These are phyloP conservation scores for Cordyceps tenuipes DNA, from an alignment of 2,329 filamentous ascomycete species.

Conservation along the genomic window DNA sequence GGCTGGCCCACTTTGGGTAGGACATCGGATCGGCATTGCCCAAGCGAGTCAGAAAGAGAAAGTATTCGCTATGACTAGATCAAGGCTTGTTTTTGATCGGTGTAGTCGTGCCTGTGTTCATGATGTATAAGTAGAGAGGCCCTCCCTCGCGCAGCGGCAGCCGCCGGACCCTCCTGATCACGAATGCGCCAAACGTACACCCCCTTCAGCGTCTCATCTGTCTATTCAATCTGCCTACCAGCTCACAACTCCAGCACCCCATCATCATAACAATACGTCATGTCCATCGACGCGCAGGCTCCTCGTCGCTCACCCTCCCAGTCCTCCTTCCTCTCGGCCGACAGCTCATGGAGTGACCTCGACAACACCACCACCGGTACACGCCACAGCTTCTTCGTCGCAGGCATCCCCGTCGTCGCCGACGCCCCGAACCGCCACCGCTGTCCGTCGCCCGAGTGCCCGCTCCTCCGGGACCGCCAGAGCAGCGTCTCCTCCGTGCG, in stretches of 20 bases:
- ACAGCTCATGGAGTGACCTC: conserved; percentile 9
- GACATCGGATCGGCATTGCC: conserved; percentile 12
- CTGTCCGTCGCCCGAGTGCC: conserved; percentile 7
- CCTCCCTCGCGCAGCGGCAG: neutral
- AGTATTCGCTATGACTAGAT: neutral
- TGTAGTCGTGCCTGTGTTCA: neutral
- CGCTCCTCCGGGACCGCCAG: conserved; percentile 8
- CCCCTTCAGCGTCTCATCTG: neutral
- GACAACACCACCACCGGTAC: neutral
- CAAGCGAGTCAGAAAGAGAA: conserved; percentile 5
- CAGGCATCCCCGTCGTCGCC: neutral
- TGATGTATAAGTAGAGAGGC: conserved; percentile 2
- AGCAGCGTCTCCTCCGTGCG: conserved; percentile 19
- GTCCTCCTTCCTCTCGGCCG: neutral
- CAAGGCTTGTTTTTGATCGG: neutral
- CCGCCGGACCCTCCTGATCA: neutral
- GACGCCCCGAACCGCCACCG: conserved; percentile 3
- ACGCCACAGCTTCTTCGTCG: neutral
- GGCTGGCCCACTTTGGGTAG: conserved; percentile 6
- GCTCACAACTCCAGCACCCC: too few species aligned
- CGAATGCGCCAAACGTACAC: neutral
- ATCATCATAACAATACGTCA: neutral
- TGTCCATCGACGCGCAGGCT: neutral
- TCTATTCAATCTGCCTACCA: neutral
- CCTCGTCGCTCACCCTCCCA: conserved; percentile 3